Conservation (phyloP, 495 filamentous ascomycete genomes). For the Xylaria telfairii region DNA sequence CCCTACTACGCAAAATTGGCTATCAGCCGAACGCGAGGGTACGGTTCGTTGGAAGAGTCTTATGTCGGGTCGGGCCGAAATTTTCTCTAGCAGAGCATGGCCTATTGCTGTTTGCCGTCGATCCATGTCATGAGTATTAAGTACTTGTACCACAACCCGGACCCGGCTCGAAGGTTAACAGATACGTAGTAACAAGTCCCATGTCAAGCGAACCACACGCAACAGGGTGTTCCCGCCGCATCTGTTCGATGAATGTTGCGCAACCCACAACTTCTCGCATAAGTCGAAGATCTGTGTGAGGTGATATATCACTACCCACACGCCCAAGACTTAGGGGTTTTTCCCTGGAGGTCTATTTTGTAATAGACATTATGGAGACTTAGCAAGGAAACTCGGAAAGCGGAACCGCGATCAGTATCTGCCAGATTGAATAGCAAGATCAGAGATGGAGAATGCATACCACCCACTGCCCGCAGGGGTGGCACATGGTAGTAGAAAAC, state of each 20-base stretch:
- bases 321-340: background rate
- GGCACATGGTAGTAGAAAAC: constrained; percentile 42
- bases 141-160: background rate
- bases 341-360: background rate
- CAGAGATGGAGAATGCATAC: constrained; percentile 35
- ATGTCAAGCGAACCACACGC: constrained; percentile 6
- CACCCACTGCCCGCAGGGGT: constrained; percentile 38
- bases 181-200: constrained; percentile 7
- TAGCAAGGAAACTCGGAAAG: background rate
- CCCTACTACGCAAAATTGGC: background rate
- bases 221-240: constrained; percentile 8
- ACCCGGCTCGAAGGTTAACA: background rate
- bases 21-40: background rate
- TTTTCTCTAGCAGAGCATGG: background rate
- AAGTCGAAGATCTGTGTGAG: constrained; percentile 27
- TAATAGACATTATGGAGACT: background rate
- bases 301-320: constrained; percentile 20
- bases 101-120: background rate
- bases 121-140: background rate
- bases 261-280: constrained; percentile 19
- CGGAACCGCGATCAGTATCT: constrained; percentile 23
- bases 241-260: constrained; percentile 17
- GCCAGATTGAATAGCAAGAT: constrained; percentile 25
- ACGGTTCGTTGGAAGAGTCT: background rate
- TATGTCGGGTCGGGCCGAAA: constrained; percentile 21